These are phyloP conservation scores for Yamadazyma paraphyllophila DNA, from an alignment of 805 yeast species.

Conservation along the genomic window DNA sequence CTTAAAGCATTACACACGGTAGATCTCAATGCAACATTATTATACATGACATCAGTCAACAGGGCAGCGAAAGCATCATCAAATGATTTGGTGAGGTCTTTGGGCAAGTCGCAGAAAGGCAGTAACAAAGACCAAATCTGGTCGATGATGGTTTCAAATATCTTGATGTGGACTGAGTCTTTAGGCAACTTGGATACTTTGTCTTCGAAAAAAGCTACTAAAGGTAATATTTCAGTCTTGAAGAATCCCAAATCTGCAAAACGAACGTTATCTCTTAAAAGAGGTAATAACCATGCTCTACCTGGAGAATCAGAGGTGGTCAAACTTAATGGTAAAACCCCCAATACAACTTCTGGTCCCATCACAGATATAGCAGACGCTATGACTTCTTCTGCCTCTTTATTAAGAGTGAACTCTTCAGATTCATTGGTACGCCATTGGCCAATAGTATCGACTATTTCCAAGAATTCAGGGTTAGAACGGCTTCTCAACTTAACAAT, in stretches of 20 bases:
- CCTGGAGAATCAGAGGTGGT: slow-evolving; percentile 62
- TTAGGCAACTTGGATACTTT: slow-evolving; percentile 46
- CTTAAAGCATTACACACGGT: slow-evolving; percentile 81
- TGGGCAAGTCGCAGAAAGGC: slow-evolving; percentile 82
- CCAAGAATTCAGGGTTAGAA: slow-evolving; percentile 67
- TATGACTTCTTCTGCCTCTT: slow-evolving; percentile 77
- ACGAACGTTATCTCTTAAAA: slow-evolving; percentile 81
- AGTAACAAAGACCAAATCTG: slow-evolving; percentile 94
- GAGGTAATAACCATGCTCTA: slow-evolving; percentile 92
- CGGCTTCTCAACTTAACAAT: slow-evolving; percentile 63
- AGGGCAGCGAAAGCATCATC: slow-evolving; percentile 74
- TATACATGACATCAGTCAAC: slow-evolving; percentile 71
- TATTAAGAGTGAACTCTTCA: slow-evolving; percentile 62
- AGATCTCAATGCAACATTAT: slow-evolving; percentile 71
- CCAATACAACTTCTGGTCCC: slow-evolving; percentile 84
- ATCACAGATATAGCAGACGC: slow-evolving; percentile 73
- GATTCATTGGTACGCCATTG: slow-evolving; percentile 80
- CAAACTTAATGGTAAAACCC: slow-evolving; percentile 76
- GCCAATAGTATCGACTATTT: slow-evolving; percentile 71
- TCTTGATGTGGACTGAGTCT: slow-evolving; percentile 67
- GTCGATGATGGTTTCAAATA: slow-evolving; percentile 80
- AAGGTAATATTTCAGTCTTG: slow-evolving; percentile 63
- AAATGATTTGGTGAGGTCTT: slow-evolving; percentile 64
- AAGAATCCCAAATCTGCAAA: slow-evolving; percentile 68
- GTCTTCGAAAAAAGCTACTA: slow-evolving; percentile 51